A percentile compares a stretch with the other conserved stretches of the same genome.
Conservation (phyloP, 2,329 filamentous ascomycete genomes). For the Curvularia lunata region DNA sequence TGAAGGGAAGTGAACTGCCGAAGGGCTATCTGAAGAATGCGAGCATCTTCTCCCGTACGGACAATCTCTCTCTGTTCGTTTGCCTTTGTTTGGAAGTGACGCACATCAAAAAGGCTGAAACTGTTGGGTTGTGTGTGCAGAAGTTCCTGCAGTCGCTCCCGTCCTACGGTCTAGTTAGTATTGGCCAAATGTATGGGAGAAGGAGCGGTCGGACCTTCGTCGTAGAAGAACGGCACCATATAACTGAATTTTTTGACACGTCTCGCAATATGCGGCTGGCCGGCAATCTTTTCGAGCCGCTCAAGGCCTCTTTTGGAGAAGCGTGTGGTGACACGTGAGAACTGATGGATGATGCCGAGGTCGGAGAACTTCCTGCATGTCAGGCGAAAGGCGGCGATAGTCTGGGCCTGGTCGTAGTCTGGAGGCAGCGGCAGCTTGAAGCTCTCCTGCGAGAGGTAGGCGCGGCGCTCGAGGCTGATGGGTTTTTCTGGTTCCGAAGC, state of each 20-base stretch:
- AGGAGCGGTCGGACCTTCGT: slow-evolving; percentile 51
- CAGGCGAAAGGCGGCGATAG: slow-evolving; percentile 56
- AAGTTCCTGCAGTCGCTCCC: slow-evolving; percentile 51
- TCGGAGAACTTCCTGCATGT: slow-evolving; percentile 48
- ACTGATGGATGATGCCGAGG: slow-evolving; percentile 59
- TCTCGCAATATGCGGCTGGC: slow-evolving; percentile 57
- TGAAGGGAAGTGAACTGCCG: slow-evolving; percentile 65
- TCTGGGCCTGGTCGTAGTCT: slow-evolving; percentile 51
- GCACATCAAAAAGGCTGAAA: slow-evolving; percentile 48
- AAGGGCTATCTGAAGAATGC: slow-evolving; percentile 61
- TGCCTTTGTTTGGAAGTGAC: slow-evolving; percentile 54
- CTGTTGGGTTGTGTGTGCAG: slow-evolving; percentile 46
- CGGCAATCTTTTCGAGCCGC: slow-evolving; percentile 57
- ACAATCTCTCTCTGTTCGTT: slow-evolving; percentile 61
- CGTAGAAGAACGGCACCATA: slow-evolving; percentile 65
- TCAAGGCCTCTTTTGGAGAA: slow-evolving; percentile 59
- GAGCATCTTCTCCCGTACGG: slow-evolving; percentile 57
- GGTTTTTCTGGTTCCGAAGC: slow-evolving; percentile 59
- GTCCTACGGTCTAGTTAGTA: slow-evolving; percentile 41
- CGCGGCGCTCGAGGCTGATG: slow-evolving; percentile 57
- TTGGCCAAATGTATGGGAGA: slow-evolving; percentile 1
- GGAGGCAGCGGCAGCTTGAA: slow-evolving; percentile 55
- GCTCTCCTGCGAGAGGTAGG: slow-evolving; percentile 60
- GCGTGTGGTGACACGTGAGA: slow-evolving; percentile 58
- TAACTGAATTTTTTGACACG: slow-evolving; percentile 67